These are phyloP conservation scores for Hemileccinum rubropunctum DNA, from an alignment of 768 basidiomycete species.

Conservation along the genomic window DNA sequence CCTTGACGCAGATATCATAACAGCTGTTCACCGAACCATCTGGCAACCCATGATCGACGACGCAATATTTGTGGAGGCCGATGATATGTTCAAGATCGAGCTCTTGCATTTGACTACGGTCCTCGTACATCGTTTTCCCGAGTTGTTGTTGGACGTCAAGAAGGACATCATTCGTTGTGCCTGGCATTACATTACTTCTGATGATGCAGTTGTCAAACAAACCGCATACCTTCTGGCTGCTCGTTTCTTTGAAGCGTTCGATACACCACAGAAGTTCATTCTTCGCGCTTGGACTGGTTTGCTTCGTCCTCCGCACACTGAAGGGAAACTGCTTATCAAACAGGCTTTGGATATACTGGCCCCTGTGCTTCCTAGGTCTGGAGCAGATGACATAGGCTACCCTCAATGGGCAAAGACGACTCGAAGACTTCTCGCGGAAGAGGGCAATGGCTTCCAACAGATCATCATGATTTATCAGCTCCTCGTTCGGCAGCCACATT, in stretches of 20 bases:
- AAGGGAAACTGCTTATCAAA: constrained; percentile 70
- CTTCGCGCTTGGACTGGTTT: constrained; percentile 88
- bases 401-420: constrained; percentile 87
- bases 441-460: constrained; percentile 67
- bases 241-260: constrained; percentile 86
- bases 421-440: constrained; percentile 82
- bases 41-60: constrained; percentile 77
- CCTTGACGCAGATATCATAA: constrained; percentile 68
- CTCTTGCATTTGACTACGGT: constrained; percentile 85
- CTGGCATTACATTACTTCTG: constrained; percentile 82
- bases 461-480: constrained; percentile 86
- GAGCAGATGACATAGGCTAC: constrained; percentile 54
- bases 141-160: constrained; percentile 75
- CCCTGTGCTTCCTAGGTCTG: constrained; percentile 68
- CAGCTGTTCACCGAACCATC: constrained; percentile 65
- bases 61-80: constrained; percentile 50
- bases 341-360: constrained; percentile 87
- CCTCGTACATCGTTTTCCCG: constrained; percentile 79
- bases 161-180: constrained; percentile 94
- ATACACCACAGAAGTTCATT: constrained; percentile 88
- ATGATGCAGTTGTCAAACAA: constrained; percentile 91
- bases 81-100: constrained; percentile 90
- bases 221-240: constrained; percentile 89
- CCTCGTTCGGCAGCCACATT: constrained; percentile 83
- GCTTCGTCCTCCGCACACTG: constrained; percentile 76